phyloP scores from a whole-genome alignment of 805 yeast species.

The Brettanomyces naardenensis region DNA sequence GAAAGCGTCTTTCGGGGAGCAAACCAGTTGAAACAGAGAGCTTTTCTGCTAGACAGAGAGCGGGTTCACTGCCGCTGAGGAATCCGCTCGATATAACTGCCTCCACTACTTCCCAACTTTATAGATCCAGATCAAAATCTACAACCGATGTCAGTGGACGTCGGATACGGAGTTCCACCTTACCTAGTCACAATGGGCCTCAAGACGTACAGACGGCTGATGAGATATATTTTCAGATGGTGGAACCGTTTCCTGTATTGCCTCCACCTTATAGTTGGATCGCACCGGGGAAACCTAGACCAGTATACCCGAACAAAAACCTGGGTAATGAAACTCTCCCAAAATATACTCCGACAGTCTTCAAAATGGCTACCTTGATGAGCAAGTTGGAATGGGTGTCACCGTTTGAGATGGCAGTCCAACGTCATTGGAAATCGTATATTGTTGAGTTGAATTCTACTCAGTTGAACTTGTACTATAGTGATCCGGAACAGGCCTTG shows the following conservation, averaged over 20 bases:
- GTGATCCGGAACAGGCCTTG: constrained; percentile 16
- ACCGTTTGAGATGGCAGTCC: constrained; percentile 64
- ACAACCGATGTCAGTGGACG: too few species aligned
- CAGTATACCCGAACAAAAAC: constrained; percentile 21
- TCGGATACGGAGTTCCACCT: too few species aligned
- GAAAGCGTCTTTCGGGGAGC: too few species aligned
- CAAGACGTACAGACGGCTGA: too few species aligned
- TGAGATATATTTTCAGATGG: constrained; percentile 16
- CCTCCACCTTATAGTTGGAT: constrained; percentile 31
- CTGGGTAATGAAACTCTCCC: constrained; percentile 47
- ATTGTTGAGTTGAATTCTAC: constrained; percentile 79
- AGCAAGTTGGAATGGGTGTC: constrained; percentile 71
- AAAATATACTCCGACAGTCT: constrained; percentile 54
- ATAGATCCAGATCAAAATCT: too few species aligned
- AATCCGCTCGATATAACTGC: background rate
- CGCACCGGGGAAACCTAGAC: constrained; percentile 29
- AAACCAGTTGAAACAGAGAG: background rate
- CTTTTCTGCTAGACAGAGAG: background rate
- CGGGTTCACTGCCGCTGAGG: background rate
- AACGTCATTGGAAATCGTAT: constrained; percentile 62
- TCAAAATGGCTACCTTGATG: constrained; percentile 45
- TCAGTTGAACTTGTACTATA: constrained; percentile 62
- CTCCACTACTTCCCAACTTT: too few species aligned
- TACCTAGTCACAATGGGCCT: too few species aligned
- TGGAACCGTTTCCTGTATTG: constrained; percentile 31